Conservation (phyloP, 2,329 filamentous ascomycete genomes). For the Aspergillus amoenus region DNA sequence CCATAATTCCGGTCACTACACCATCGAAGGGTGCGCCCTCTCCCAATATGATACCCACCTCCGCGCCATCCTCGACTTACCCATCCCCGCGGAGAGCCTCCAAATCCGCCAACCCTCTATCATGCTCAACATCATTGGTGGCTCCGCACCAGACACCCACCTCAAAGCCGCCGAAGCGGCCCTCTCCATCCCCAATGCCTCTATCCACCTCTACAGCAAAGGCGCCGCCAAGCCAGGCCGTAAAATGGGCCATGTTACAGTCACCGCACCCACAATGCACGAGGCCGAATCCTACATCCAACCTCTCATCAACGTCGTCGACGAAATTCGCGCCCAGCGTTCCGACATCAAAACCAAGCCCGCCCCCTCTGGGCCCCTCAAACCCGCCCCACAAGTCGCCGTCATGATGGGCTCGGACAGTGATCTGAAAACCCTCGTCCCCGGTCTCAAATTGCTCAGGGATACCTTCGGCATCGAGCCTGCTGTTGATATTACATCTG, state of each 20-base stretch:
- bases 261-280: slow-evolving; percentile 67
- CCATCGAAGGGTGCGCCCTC: slow-evolving; percentile 84
- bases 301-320: slow-evolving; percentile 71
- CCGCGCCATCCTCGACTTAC: slow-evolving; percentile 72
- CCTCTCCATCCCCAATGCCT: slow-evolving; percentile 57
- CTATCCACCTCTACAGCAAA: slow-evolving; percentile 90
- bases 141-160: slow-evolving; percentile 64
- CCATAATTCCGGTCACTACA: slow-evolving; percentile 94
- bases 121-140: slow-evolving; percentile 57
- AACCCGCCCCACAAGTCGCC: slow-evolving; percentile 40
- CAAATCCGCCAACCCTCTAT: slow-evolving; percentile 49
- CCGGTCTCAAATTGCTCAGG: slow-evolving; percentile 44
- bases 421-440: slow-evolving; percentile 46
- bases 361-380: slow-evolving; percentile 30
- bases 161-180: slow-evolving; percentile 57
- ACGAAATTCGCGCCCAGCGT: slow-evolving; percentile 70
- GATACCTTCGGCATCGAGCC: slow-evolving; percentile 45
- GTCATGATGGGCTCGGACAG: slow-evolving; percentile 53
- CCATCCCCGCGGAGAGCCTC: slow-evolving; percentile 55
- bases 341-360: slow-evolving; percentile 35
- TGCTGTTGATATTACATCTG: slow-evolving; percentile 49
- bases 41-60: slow-evolving; percentile 94
- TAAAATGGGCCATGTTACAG: slow-evolving; percentile 93
- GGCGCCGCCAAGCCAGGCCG: slow-evolving; percentile 76
- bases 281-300: slow-evolving; percentile 68